Base-by-base conservation (phyloP, 2,329 filamentous ascomycete genomes). In the Neurospora sp. region DNA sequence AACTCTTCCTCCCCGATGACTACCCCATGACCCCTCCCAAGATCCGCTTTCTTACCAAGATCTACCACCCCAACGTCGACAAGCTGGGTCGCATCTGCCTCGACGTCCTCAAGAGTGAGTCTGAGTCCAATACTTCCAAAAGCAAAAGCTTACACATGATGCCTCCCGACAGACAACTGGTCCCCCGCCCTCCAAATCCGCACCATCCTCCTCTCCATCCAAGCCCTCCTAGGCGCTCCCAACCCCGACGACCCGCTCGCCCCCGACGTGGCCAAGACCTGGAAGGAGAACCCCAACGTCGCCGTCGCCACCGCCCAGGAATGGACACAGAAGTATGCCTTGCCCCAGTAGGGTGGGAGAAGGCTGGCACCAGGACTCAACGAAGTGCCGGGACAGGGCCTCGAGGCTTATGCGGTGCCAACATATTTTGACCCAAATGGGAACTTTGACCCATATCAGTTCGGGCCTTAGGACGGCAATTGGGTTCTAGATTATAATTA, bases 1-100 rank as follows among this genome's bases (percentile, higher is more conserved):
- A 99, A 81, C 89, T 99, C 23, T 99, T 99, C 81, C 87, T 99
- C 33, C 96, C 96, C 65, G 96, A 99, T 78, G 96, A 99, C 83
- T 99, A 99, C 80, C 96, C 96, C 57, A 99, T 99, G 96, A 97
- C 93, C 40, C 95, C 96, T 69, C 96, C 96, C 66, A 97, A 97
- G 85, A 97, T 99, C 78, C 92, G 96, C 69, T 99, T 99, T 82
- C 86, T 99, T 68, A 99, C 96, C 76, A 97, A 97, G 83, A 98
- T 99, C 81, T 99, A 98, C 82, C 96, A 99, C 80, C 96, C 96
- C 68, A 99, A 99, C 80, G 97, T 99, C 76, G 96, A 99, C 80
- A 96, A 96, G 82, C 88, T 99, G 2, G 96, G 96, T 71, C 91
- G 96, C 71, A 99, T 99, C 82, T 99, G 96, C 79, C 84, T 99